Evolutionary conservation across 345 rosid genomes (phyloP), one percentile per base, ranked within the genome.

Genomic region (Raphanus sativus): DNA sequence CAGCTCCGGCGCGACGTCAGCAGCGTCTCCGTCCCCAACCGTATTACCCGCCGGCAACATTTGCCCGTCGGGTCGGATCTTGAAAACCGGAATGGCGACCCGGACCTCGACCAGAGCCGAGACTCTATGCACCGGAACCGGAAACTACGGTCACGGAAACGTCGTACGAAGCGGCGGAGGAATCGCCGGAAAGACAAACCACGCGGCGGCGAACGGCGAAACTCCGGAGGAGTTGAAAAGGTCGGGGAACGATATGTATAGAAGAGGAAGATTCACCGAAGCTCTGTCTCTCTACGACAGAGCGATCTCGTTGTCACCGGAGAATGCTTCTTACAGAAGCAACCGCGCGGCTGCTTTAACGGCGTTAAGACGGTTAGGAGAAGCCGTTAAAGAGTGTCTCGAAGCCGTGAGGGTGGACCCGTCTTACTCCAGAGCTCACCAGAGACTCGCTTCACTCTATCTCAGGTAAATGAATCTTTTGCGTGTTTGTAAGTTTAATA

Each of bases 341-440:
- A 94, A 94, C 84, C 81, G 96, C 10, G 98, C 97, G 0, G 99
- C 99, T 1, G 96, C 97, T 3, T 84, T 95, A 86, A 89, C 89
- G 62, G 90, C 87, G 4, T 74, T 82, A 74, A 89, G 88, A 65
- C 86, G 90, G 80, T 77, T 95, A 62, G 86, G 71, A 50, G 97
- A 95, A 76, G 98, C 98, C 1, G 90, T 89, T 67, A 86, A 69
- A 71, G 99, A 95, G 60, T 92, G 98, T 34, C 88, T 92, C 80
- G 98, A 88, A 84, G 97, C 99, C 6, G 87, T 92, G 8, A 87
- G 85, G 77, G 74, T 92, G 66, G 97, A 92, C 73, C 89, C 91
- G 40, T 75, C 76, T 60, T 93, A 88, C 85, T 76, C 74, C 15
- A 86, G 98, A 81, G 98, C 96, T 69, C 95, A 84, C 68, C 98